A percentile compares a stretch with the other conserved stretches of the same genome.
These are phyloP conservation scores for Colletotrichum filicis DNA, from an alignment of 2,329 filamentous ascomycete species.

Conservation along the genomic window DNA sequence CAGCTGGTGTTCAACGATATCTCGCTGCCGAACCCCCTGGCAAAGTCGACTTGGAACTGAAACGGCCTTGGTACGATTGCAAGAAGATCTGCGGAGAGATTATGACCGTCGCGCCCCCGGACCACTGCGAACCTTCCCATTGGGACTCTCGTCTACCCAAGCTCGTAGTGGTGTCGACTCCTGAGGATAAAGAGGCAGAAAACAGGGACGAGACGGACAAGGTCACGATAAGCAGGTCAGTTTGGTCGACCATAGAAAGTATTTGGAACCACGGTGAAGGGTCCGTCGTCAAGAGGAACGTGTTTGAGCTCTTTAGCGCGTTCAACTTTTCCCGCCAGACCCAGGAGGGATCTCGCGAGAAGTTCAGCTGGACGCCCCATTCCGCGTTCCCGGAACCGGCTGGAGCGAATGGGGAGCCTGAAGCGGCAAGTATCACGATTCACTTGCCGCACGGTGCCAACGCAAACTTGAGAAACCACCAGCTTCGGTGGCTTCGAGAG, in stretches of 20 bases:
- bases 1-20: background rate
- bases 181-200: no score
- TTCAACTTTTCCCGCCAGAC: background rate
- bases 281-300: background rate
- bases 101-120: background rate
- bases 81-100: constrained; percentile 4
- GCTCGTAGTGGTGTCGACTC: no score
- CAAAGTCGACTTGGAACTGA: background rate
- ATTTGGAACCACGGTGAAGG: background rate
- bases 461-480: background rate
- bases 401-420: no score
- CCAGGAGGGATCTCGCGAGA: background rate
- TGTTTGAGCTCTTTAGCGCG: background rate
- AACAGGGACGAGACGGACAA: no score
- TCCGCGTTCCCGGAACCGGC: background rate
- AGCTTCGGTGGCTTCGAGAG: background rate
- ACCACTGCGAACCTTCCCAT: background rate
- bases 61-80: background rate
- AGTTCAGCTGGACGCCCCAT: background rate
- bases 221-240: background rate
- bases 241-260: background rate
- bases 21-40: background rate
- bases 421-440: background rate
- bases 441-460: background rate
- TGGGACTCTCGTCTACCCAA: background rate